Evolutionary conservation across 1,284 basidiomycete species (phyloP), one percentile per base, ranked within the genome.

Genomic region (Lignosus rhinocerotis): DNA sequence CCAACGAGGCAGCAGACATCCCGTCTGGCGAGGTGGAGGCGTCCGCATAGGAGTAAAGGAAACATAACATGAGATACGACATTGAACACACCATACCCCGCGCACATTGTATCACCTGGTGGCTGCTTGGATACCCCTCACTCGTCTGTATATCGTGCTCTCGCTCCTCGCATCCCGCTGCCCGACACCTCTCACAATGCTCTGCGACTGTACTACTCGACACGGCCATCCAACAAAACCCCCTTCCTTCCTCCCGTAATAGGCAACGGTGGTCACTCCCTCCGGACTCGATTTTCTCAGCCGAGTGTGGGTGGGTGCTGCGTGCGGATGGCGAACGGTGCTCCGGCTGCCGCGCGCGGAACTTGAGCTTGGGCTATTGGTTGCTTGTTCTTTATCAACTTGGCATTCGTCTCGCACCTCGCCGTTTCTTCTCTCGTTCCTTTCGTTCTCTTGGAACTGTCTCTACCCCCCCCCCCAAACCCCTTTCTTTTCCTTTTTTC

Each of bases 341-440:
- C 42, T 41, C 58, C 44, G 44, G 44, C 44, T 33, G 58, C 45
- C 54, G 61, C 56, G 59, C 64, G 66, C 69, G 69, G 71, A 69
- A 25, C 25, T 25, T 25, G 36, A 14, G 67, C 63, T 78, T 83
- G 82, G 83, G 83, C 80, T 84, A 78, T 84, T 85, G 79, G 82
- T 84, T 84, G 82, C 77, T 72, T 70, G 72, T 70, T 79, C 73
- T 76, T 79, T 78, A 78, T 79, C 73, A 72, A 74, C 73, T 78
- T 66, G 64, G 56, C 60, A 51, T 68, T 67, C 62, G 53, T 56
- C 60, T 43, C 44, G 33, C 48, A 53, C 55, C 61, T 46, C 60
- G 44, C 55, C 55, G 44, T 55, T 55, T 50, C 39, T 51, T 46
- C 19, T 30, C 53, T 30, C 50, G 12, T 46, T 49, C 39, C 48